A percentile compares a stretch with the other conserved stretches of the same genome.
These are phyloP conservation scores for Solanum hybrid DNA, from an alignment of 305 asterid species.

Conservation along the genomic window DNA sequence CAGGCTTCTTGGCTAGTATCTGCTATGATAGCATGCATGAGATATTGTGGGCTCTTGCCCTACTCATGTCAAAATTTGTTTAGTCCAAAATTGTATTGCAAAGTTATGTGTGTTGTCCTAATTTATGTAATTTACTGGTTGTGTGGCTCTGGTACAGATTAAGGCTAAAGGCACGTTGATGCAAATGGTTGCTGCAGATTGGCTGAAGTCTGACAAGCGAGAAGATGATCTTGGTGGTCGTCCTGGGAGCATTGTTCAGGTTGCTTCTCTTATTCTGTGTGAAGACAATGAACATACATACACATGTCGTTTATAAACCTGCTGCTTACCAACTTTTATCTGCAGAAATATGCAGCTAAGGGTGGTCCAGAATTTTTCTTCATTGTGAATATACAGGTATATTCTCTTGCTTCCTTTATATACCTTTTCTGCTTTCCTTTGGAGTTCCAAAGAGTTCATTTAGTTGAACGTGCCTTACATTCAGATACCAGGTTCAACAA, in stretches of 20 bases:
- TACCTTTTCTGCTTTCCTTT: neutral
- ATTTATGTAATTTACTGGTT: neutral
- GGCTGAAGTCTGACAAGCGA: slow-evolving; percentile 94
- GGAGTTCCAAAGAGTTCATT: neutral
- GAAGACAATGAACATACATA: neutral
- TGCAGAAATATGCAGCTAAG: slow-evolving; percentile 80
- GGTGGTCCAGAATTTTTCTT: slow-evolving; percentile 90
- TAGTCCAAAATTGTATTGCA: neutral
- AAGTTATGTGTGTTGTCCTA: neutral
- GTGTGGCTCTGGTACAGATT: slow-evolving; percentile 33
- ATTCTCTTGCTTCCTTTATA: neutral
- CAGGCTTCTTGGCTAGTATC: neutral
- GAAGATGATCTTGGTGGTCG: slow-evolving; percentile 97
- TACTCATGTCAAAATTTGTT: neutral
- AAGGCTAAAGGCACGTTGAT: slow-evolving; percentile 84
- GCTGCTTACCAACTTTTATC: slow-evolving; percentile 10
- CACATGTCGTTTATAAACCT: slow-evolving; percentile 9
- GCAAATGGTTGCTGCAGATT: slow-evolving; percentile 99
- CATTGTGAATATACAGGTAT: slow-evolving; percentile 79
- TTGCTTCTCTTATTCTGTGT: slow-evolving; percentile 11
- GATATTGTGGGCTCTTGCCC: neutral
- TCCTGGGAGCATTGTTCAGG: slow-evolving; percentile 94
- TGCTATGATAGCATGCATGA: neutral
- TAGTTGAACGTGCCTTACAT: neutral
- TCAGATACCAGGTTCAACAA: slow-evolving; percentile 89